These are phyloP conservation scores for Croton setiger DNA, from an alignment of 441 rosid species.

Conservation along the genomic window DNA sequence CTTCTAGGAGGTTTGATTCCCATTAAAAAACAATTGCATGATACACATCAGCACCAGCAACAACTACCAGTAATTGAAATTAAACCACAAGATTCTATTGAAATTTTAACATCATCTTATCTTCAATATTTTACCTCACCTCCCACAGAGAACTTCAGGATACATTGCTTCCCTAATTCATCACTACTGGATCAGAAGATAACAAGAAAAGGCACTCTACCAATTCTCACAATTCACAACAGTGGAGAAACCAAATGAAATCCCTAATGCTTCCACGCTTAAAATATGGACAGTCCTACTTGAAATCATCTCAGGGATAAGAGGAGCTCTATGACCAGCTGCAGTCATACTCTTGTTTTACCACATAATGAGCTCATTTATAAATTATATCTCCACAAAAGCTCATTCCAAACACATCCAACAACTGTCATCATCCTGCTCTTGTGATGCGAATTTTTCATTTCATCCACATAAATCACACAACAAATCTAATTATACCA, in stretches of 20 bases:
- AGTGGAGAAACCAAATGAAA: not conserved
- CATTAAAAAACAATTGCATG: not conserved
- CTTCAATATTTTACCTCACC: not conserved
- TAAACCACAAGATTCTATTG: not conserved
- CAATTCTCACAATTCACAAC: not conserved
- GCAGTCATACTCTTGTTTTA: not conserved
- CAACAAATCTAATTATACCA: not conserved
- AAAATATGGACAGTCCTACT: no score
- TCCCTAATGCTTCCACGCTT: no score
- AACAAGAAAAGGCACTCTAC: not conserved
- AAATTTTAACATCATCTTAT: not conserved
- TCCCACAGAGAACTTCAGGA: not conserved
- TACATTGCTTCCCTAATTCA: not conserved
- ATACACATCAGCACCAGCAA: not conserved
- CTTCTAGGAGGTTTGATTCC: slow-evolving; percentile 17
- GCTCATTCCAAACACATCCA: not conserved
- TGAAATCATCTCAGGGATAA: no score
- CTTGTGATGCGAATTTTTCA: not conserved
- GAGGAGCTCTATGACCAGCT: not conserved
- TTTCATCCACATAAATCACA: not conserved
- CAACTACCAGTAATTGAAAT: no score
- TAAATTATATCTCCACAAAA: not conserved
- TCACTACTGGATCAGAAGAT: not conserved
- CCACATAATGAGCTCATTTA: not conserved
- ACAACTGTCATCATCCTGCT: not conserved